Conservation (phyloP, 148 eudicot genomes). For the Rhododendron henanense region DNA sequence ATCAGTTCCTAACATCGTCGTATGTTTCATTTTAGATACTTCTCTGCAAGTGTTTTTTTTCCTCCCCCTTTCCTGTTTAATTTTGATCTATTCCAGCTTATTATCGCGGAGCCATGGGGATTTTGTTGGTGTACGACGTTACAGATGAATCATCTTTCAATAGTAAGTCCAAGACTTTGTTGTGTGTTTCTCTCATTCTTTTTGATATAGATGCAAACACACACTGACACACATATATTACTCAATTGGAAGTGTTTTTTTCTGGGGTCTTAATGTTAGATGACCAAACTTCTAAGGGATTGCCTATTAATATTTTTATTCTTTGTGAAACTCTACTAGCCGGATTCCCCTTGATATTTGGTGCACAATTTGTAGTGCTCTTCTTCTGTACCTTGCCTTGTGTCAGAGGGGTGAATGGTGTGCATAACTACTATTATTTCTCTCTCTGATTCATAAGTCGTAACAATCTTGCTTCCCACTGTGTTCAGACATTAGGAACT, state of each 20-base stretch:
- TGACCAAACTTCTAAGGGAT: not conserved
- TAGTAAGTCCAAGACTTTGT: conserved; percentile 42
- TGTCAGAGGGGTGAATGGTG: not conserved
- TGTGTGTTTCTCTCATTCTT: not conserved
- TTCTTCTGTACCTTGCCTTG: not conserved
- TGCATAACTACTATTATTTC: not conserved
- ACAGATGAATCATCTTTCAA: conserved; percentile 87
- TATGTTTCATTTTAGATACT: not conserved
- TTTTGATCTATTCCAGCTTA: conserved; percentile 47
- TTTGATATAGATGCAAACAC: not conserved
- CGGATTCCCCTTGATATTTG: not conserved
- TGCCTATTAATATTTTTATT: not conserved
- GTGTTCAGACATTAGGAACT: conserved; percentile 68
- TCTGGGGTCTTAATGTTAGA: not conserved
- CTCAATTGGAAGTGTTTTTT: not conserved
- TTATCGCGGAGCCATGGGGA: conserved; percentile 93
- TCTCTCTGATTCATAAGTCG: conserved; percentile 8
- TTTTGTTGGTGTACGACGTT: conserved; percentile 81
- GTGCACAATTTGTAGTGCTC: not conserved
- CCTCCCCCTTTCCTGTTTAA: not conserved
- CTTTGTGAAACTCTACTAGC: not conserved
- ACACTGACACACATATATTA: not conserved
- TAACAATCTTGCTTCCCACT: conserved; percentile 2
- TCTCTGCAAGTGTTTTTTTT: not conserved
- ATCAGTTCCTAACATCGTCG: not conserved